Percentiles rank a stretch among this genome's conserved stretches.
These are phyloP conservation scores for Aphanomyces stellatus DNA, from an alignment of 352 stramenopile species.

Conservation along the genomic window DNA sequence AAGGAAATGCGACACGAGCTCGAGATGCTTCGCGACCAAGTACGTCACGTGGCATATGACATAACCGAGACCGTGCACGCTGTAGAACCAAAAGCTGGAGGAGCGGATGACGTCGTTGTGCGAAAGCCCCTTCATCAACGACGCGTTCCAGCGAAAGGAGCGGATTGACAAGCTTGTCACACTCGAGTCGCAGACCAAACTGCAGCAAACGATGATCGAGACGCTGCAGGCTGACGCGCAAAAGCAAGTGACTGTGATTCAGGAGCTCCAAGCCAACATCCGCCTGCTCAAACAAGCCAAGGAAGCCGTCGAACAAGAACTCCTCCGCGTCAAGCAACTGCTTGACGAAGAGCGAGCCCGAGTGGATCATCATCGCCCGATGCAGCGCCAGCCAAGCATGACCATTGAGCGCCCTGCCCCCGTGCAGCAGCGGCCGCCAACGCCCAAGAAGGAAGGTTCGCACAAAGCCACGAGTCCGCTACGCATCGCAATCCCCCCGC, in stretches of 20 bases:
- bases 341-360: constrained; percentile 55
- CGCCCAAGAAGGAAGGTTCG: not conserved
- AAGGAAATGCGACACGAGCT: constrained; percentile 79
- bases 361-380: not conserved
- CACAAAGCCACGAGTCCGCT: not conserved
- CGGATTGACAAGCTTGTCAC: constrained; percentile 78
- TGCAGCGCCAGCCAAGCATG: not conserved
- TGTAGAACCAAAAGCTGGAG: constrained; percentile 75
- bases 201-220: constrained; percentile 65
- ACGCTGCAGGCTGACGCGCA: constrained; percentile 68
- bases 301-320: constrained; percentile 52
- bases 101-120: constrained; percentile 86
- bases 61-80: no score
- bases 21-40: constrained; percentile 49
- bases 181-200: constrained; percentile 71
- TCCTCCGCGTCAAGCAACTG: constrained; percentile 46
- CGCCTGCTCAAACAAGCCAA: constrained; percentile 75
- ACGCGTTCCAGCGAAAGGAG: constrained; percentile 83
- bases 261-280: constrained; percentile 74
- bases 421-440: not conserved
- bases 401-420: not conserved
- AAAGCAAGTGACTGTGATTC: constrained; percentile 69
- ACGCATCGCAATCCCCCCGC: not conserved
- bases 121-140: constrained; percentile 90
- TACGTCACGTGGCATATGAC: not conserved